A percentile compares a stretch with the other conserved stretches of the same genome.
phyloP scores from a whole-genome alignment of 169 alveolate species.

The Blepharisma undulans region DNA sequence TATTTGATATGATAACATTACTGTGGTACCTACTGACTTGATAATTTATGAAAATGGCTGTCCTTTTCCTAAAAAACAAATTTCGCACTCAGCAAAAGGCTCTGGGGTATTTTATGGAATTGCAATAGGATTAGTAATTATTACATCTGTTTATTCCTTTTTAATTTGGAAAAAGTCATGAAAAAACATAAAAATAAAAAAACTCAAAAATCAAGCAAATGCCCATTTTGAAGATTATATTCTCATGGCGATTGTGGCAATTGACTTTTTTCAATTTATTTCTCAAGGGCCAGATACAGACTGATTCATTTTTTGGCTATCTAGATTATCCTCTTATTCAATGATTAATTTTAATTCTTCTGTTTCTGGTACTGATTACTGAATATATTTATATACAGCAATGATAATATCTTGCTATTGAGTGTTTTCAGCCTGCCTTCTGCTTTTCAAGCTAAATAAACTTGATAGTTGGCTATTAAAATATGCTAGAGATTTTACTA shows the following conservation, averaged over 20 bases:
- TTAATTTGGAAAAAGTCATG: neutral
- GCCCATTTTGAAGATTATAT: too few relatives aligned
- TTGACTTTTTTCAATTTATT: too few relatives aligned
- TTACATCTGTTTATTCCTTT: neutral
- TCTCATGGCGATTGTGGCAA: too few relatives aligned
- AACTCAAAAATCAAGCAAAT: too few relatives aligned
- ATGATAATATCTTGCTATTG: neutral
- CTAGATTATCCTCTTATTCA: neutral
- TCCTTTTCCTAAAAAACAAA: neutral
- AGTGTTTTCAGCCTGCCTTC: neutral
- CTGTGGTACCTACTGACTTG: neutral
- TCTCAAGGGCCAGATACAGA: too few relatives aligned
- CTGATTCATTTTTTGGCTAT: too few relatives aligned
- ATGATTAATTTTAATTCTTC: neutral
- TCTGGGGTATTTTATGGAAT: neutral
- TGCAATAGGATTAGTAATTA: neutral
- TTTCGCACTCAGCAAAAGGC: neutral
- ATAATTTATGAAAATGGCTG: neutral
- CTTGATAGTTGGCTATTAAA: neutral
- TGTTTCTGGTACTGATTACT: neutral
- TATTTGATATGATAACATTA: too few relatives aligned
- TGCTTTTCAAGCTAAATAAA: neutral
- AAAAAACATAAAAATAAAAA: too few relatives aligned
- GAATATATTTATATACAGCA: neutral
- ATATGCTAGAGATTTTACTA: neutral